These are phyloP conservation scores for Cladosporium sp. DNA, from an alignment of 2,329 filamentous ascomycete genomes.

Conservation along the genomic window DNA sequence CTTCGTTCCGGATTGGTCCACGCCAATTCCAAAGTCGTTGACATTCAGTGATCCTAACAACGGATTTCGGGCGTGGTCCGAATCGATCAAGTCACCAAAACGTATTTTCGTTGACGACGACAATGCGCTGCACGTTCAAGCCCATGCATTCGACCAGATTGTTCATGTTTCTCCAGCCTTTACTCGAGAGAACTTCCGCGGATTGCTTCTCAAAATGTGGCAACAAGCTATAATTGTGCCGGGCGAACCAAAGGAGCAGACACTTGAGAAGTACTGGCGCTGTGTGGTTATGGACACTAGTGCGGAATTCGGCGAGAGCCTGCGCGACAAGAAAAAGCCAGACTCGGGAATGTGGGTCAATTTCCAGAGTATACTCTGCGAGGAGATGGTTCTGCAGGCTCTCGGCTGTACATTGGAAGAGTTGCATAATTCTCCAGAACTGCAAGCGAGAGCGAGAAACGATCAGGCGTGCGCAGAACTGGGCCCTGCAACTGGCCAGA, in stretches of 20 bases:
- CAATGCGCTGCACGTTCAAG: constrained; percentile 15
- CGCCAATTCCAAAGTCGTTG: background rate
- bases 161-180: constrained; percentile 7
- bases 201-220: background rate
- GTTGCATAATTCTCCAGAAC: background rate
- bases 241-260: background rate
- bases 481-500: background rate
- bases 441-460: constrained; percentile 7
- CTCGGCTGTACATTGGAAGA: constrained; percentile 17
- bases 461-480: background rate
- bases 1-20: constrained; percentile 16
- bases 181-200: constrained; percentile 12
- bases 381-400: constrained; percentile 12
- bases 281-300: constrained; percentile 8
- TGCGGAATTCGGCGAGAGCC: background rate
- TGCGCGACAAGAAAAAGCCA: background rate
- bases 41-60: background rate
- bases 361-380: constrained; percentile 13
- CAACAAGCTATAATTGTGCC: background rate
- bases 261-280: constrained; percentile 12
- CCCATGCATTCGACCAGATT: constrained; percentile 14
- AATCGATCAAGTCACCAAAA: constrained; percentile 3
- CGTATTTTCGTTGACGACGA: constrained; percentile 17
- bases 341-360: background rate
- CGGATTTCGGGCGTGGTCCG: constrained; percentile 11